Percentiles rank a stretch among this genome's conserved stretches.
These are phyloP conservation scores for Nakazawaea siamensis DNA, from an alignment of 805 yeast species.

Conservation along the genomic window DNA sequence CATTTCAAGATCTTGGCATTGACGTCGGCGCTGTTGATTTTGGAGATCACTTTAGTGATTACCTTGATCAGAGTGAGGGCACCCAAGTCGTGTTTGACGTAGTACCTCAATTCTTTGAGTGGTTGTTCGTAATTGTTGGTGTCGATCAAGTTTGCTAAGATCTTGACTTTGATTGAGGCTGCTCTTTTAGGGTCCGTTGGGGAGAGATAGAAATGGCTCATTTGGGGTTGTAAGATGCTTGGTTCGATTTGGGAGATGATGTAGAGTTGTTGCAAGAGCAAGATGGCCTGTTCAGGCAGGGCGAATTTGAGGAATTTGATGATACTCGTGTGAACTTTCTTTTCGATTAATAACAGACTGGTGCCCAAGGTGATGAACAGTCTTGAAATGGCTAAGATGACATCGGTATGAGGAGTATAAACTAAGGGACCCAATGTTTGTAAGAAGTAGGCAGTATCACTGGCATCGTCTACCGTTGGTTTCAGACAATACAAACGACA, in stretches of 20 bases:
- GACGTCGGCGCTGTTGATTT: slow-evolving; percentile 28
- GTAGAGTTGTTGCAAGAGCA: slow-evolving; percentile 40
- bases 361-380: slow-evolving; percentile 54
- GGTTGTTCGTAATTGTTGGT: slow-evolving; percentile 42
- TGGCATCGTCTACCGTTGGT: slow-evolving; percentile 26
- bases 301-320: slow-evolving; percentile 28
- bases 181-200: slow-evolving; percentile 41
- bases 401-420: slow-evolving; percentile 47
- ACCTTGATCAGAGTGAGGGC: slow-evolving; percentile 47
- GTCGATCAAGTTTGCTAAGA: slow-evolving; percentile 51
- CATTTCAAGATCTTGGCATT: slow-evolving; percentile 51
- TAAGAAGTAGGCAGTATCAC: slow-evolving; percentile 50
- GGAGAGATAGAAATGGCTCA: slow-evolving; percentile 42
- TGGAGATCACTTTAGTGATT: slow-evolving; percentile 25
- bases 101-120: slow-evolving; percentile 56
- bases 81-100: slow-evolving; percentile 19
- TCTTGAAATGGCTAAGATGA: slow-evolving; percentile 51
- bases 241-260: slow-evolving; percentile 25
- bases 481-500: slow-evolving; percentile 49
- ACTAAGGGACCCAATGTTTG: slow-evolving; percentile 36
- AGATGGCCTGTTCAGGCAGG: slow-evolving; percentile 22
- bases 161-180: slow-evolving; percentile 48
- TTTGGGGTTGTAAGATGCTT: slow-evolving; percentile 25
- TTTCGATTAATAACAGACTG: slow-evolving; percentile 37
- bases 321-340: slow-evolving; percentile 42